Conservation (phyloP, 495 filamentous ascomycete species). For the Rhizodiscina lignyota region DNA sequence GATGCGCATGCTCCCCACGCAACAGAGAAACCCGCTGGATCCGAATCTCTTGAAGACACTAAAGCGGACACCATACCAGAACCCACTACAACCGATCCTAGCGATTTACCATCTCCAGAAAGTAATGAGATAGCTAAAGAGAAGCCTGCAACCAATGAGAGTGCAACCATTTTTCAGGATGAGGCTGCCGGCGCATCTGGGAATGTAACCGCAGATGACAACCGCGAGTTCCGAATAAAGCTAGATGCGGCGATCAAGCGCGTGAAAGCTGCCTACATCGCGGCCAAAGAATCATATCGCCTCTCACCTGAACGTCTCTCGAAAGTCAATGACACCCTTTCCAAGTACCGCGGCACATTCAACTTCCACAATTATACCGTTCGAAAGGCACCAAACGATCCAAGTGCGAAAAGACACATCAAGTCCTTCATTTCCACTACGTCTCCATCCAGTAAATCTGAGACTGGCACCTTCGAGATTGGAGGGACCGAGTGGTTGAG, state of each 20-base stretch:
- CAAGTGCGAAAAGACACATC: conserved; percentile 74
- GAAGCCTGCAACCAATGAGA: background rate
- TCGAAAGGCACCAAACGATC: conserved; percentile 60
- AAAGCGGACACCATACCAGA: background rate
- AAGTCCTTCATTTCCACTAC: conserved; percentile 68
- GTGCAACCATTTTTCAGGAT: no score
- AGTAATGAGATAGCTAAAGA: background rate
- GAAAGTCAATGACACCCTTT: conserved; percentile 53
- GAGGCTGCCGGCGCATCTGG: background rate
- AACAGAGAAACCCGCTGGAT: background rate
- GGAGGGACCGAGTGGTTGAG: conserved; percentile 71
- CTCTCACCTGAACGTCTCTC: conserved; percentile 52
- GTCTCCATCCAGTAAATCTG: background rate
- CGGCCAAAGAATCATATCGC: conserved; percentile 66
- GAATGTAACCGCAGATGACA: background rate
- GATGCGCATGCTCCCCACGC: background rate
- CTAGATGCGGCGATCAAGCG: conserved; percentile 51
- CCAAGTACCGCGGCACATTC: conserved; percentile 58
- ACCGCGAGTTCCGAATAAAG: conserved; percentile 10
- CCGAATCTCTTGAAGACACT: background rate
- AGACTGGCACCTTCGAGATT: background rate
- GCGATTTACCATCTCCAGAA: background rate
- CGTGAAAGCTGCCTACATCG: conserved; percentile 60
- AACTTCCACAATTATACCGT: conserved; percentile 97
- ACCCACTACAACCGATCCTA: background rate